Evolutionary conservation across 192 early-diverging fungal genomes (phyloP), one percentile per base, ranked within the genome.

Genomic region (Coemansia sp.): DNA sequence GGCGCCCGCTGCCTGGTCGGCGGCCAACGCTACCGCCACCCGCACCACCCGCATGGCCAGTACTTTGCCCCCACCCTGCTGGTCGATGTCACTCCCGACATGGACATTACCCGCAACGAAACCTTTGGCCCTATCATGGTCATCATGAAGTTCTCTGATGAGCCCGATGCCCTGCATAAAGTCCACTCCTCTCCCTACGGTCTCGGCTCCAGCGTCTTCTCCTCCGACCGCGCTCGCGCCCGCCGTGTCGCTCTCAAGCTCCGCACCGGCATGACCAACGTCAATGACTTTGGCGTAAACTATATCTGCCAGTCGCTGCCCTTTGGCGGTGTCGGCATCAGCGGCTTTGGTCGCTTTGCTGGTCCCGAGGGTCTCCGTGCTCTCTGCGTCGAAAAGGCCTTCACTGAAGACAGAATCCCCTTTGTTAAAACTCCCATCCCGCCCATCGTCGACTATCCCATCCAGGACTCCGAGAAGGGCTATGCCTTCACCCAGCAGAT

Each of bases 221-320:
- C 88, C 2, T 76, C 76, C 18, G 83, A 93, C 57, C 80, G 83
- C 20, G 59, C 51, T 8, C 72, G 81, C 38, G 91, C 80, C 8
- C 67, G 81, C 23, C 65, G 79, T 9, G 79, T 93, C 19, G 82
- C 83, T n/a, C 65, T 80, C 18, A 65, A 61, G 13, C 65, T 93
- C 42, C 83, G 83, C 55, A 80, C 81, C 0, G 92, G 92, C 13
- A 90, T 91, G 88, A 68, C 82, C 45, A 94, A 94, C 44, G 72
- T 93, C 55, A 94, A 94, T 65, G 92, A 92, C 61, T 94, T 91
- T 59, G 92, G 81, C 14, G 85, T 87, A 56, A 90, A 86, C 49
- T 94, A 93, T 52, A 79, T 94, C 5, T 90, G 88, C 68, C 88
- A 92, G 61, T 78, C 83, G 2, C 58, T 92, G 50, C 90, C 90